phyloP scores from a whole-genome alignment of 805 yeast species.

The Yarrowia sp. region DNA sequence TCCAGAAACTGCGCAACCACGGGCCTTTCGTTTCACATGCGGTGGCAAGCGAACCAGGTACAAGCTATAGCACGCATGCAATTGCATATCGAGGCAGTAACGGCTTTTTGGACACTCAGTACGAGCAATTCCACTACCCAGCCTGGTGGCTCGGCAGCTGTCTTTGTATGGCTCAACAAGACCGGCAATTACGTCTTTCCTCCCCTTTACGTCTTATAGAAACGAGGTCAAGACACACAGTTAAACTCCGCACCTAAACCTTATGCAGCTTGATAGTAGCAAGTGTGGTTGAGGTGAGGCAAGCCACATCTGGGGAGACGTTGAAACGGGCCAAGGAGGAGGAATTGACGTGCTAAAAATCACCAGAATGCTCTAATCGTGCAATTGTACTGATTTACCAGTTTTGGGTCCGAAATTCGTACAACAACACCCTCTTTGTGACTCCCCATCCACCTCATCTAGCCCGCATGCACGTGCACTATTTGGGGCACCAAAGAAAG shows the following conservation, averaged over 20 bases:
- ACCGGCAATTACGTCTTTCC: neutral
- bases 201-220: neutral
- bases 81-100: neutral
- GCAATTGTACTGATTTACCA: neutral
- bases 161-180: too few relatives aligned
- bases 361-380: neutral
- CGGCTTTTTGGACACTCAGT: too few relatives aligned
- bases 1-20: neutral
- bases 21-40: constrained; percentile 7
- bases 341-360: neutral
- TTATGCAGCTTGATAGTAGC: constrained; percentile 2
- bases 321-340: neutral
- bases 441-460: neutral
- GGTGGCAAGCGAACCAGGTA: neutral
- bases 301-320: neutral
- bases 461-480: constrained; percentile 22
- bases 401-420: neutral
- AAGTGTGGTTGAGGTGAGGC: neutral
- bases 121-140: too few relatives aligned
- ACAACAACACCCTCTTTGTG: neutral
- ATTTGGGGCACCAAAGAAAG: constrained; percentile 10
- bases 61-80: neutral
- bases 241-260: constrained; percentile 3
- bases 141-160: too few relatives aligned
- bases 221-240: neutral